phyloP scores from a whole-genome alignment of 495 filamentous ascomycete genomes.

The Sabuloglossum arenarium region DNA sequence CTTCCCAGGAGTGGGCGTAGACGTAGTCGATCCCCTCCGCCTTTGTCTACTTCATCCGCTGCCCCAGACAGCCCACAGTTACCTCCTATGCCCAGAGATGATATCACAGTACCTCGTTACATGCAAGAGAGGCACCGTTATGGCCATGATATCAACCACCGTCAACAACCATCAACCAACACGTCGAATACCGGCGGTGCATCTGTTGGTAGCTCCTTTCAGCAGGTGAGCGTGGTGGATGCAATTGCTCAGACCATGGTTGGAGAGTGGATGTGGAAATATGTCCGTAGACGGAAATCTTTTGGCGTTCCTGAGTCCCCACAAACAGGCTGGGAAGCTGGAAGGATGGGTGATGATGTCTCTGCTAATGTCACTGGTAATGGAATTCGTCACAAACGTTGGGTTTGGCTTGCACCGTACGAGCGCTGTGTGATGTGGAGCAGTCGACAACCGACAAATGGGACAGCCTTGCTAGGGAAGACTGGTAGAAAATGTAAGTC shows the following conservation, averaged over 20 bases:
- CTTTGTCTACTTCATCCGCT: conserved; percentile 38
- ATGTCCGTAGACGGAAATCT: conserved; percentile 77
- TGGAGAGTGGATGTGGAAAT: conserved; percentile 99
- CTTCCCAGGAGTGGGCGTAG: conserved; percentile 13
- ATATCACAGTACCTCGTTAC: conserved; percentile 36
- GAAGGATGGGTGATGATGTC: conserved; percentile 22
- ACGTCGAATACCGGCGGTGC: conserved; percentile 19
- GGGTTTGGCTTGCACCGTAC: conserved; percentile 96
- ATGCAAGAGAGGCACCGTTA: conserved; percentile 7
- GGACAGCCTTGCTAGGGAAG: conserved; percentile 79
- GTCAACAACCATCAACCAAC: conserved; percentile 30
- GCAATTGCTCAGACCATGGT: conserved; percentile 98
- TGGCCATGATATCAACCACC: conserved; percentile 21
- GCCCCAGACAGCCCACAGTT: conserved; percentile 47
- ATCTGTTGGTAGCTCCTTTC: conserved; percentile 38
- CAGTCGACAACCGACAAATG: conserved; percentile 83
- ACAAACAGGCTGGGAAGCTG: conserved; percentile 25
- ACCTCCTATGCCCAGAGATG: conserved; percentile 54
- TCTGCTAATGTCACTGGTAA: conserved; percentile 32
- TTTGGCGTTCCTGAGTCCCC: conserved; percentile 63
- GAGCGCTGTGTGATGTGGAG: conserved; percentile 95
- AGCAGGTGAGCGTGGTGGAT: conserved; percentile 76
- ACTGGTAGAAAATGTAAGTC: conserved; percentile 83
- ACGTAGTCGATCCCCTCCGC: conserved; percentile 41
- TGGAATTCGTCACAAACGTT: conserved; percentile 71